These are phyloP conservation scores for Phoma herbarum DNA, from an alignment of 2,329 filamentous ascomycete species.

Conservation along the genomic window DNA sequence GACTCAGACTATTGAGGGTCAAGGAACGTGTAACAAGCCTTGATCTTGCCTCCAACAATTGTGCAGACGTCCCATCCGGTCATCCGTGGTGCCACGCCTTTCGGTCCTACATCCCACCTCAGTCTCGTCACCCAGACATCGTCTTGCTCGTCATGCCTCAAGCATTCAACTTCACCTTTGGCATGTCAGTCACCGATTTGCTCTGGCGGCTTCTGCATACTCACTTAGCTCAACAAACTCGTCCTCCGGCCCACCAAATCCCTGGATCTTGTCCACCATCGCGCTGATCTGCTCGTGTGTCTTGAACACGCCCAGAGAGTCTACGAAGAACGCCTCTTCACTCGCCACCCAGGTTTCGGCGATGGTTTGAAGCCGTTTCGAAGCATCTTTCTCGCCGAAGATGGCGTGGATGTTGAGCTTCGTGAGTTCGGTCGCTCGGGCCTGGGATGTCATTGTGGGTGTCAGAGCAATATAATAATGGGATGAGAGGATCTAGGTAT, in stretches of 20 bases:
- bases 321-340: neutral
- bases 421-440: neutral
- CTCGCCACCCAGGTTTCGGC: neutral
- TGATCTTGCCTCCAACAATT: neutral
- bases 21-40: conserved; percentile 2
- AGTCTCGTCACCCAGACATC: conserved; percentile 1
- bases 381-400: neutral
- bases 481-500: too few species aligned
- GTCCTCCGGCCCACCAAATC: neutral
- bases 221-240: neutral
- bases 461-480: neutral
- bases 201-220: neutral
- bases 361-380: neutral
- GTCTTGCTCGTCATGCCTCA: neutral
- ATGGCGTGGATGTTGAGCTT: conserved; percentile 1
- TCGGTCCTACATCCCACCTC: neutral
- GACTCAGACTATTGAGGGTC: neutral
- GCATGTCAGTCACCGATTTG: too few species aligned
- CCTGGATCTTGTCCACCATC: neutral
- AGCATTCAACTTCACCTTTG: neutral
- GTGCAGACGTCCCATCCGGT: conserved; percentile 1
- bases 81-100: neutral
- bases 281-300: conserved; percentile 1
- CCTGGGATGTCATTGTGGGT: neutral
- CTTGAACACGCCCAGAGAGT: neutral